A percentile compares a stretch with the other conserved stretches of the same genome.
Conservation (phyloP, 2,329 filamentous ascomycete species). For the Sporothrix brunneoviolacea region DNA sequence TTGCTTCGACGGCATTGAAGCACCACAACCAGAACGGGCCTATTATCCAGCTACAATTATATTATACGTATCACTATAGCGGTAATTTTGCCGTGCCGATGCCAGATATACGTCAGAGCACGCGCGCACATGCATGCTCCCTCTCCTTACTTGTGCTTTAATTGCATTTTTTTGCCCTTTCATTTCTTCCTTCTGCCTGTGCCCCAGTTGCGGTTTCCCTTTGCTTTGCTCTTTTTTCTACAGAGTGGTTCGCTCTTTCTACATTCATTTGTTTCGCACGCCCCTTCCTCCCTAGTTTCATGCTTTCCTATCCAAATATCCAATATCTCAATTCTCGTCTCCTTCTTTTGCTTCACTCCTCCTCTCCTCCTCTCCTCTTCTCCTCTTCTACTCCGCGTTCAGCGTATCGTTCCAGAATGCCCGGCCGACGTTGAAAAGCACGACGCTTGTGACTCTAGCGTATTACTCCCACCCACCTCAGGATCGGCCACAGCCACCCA, state of each 20-base stretch:
- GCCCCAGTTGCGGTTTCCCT: conserved; percentile 1
- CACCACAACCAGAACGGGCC: too few species aligned
- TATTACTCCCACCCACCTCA: not conserved
- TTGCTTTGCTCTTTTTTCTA: not conserved
- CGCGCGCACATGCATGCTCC: not conserved
- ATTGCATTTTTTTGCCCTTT: not conserved
- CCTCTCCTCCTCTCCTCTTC: not conserved
- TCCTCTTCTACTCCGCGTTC: not conserved
- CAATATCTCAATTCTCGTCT: not conserved
- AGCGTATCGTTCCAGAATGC: not conserved
- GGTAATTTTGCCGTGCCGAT: not conserved
- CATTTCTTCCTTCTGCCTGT: not conserved
- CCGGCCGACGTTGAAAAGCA: not conserved
- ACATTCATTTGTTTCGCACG: not conserved
- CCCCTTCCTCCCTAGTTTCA: conserved; percentile 2
- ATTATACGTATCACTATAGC: not conserved
- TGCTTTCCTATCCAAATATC: not conserved
- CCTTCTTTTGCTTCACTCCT: not conserved
- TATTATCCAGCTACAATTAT: not conserved
- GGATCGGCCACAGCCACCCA: conserved; percentile 11
- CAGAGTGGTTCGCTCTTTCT: conserved; percentile 4
- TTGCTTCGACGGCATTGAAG: too few species aligned
- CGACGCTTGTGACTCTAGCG: not conserved
- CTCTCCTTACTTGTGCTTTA: conserved; percentile 8
- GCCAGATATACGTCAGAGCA: conserved; percentile 1